A percentile compares a stretch with the other conserved stretches of the same genome.
These are phyloP conservation scores for Ogataea methanolica DNA, from an alignment of 805 yeast species.

Conservation along the genomic window DNA sequence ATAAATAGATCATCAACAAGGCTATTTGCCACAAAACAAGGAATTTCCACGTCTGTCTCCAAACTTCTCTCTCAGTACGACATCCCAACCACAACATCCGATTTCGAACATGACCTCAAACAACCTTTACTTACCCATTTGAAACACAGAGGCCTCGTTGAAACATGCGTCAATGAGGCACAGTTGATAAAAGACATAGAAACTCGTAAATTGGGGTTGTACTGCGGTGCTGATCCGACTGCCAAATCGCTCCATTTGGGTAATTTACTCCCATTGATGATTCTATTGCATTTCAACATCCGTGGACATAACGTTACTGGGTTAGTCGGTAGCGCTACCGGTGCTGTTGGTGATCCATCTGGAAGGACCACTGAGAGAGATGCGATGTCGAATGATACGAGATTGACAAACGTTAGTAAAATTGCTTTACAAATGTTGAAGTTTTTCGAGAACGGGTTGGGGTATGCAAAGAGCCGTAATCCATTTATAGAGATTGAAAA, in stretches of 20 bases:
- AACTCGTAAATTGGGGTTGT: constrained; percentile 47
- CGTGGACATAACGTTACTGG: constrained; percentile 85
- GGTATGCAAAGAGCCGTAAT: constrained; percentile 54
- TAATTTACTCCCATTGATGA: constrained; percentile 81
- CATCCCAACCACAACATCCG: constrained; percentile 17
- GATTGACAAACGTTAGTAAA: constrained; percentile 51
- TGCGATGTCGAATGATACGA: constrained; percentile 45
- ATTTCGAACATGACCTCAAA: constrained; percentile 27
- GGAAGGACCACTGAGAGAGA: constrained; percentile 78
- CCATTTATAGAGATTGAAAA: constrained; percentile 10
- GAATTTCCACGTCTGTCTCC: constrained; percentile 15
- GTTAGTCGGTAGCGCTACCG: constrained; percentile 93
- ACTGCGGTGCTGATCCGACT: constrained; percentile 96
- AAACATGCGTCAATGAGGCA: constrained; percentile 35
- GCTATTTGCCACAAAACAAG: neutral
- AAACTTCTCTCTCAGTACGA: constrained; percentile 15
- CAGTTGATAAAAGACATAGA: constrained; percentile 19
- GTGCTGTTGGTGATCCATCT: constrained; percentile 94
- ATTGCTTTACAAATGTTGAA: constrained; percentile 58
- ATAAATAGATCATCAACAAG: too few relatives aligned
- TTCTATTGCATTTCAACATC: constrained; percentile 74
- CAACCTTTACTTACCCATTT: constrained; percentile 39
- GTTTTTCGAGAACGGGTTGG: constrained; percentile 59
- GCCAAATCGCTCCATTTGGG: constrained; percentile 89
- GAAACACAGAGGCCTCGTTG: constrained; percentile 42